Evolutionary conservation across 805 yeast genomes (phyloP).

Genomic region (Suhomyces canberraensis): DNA sequence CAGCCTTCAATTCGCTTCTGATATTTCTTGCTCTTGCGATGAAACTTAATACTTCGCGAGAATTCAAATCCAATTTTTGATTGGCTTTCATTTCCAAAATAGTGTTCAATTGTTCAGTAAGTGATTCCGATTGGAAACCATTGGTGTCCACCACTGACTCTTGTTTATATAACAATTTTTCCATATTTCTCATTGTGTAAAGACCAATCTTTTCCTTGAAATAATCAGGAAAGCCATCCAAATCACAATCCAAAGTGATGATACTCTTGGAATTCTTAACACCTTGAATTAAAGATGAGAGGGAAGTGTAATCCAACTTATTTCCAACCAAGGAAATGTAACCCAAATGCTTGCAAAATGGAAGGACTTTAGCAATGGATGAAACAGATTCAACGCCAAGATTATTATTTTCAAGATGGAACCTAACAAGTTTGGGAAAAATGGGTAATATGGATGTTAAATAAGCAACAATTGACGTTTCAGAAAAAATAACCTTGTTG

Average conservation of each 20-base stretch:
- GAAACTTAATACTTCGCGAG: slow-evolving; percentile 29
- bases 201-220: slow-evolving; percentile 72
- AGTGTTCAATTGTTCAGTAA: slow-evolving; percentile 23
- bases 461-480: slow-evolving; percentile 43
- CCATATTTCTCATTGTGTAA: slow-evolving; percentile 81
- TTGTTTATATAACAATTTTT: slow-evolving; percentile 43
- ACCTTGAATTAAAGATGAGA: slow-evolving; percentile 65
- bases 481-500: neutral
- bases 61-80: slow-evolving; percentile 28
- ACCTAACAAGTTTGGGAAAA: slow-evolving; percentile 57
- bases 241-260: slow-evolving; percentile 69
- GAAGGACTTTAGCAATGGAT: slow-evolving; percentile 62
- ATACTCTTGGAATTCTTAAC: slow-evolving; percentile 66
- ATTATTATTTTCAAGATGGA: slow-evolving; percentile 70
- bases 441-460: slow-evolving; percentile 65
- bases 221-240: slow-evolving; percentile 55
- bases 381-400: slow-evolving; percentile 54
- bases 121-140: slow-evolving; percentile 31
- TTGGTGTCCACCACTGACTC: slow-evolving; percentile 4
- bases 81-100: slow-evolving; percentile 33
- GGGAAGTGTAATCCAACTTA: slow-evolving; percentile 54
- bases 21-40: slow-evolving; percentile 25
- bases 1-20: slow-evolving; percentile 26
- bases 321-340: slow-evolving; percentile 72
- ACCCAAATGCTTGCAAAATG: slow-evolving; percentile 61